These are phyloP conservation scores for Colletotrichum tropicicola DNA, from an alignment of 2,329 filamentous ascomycete species.

Conservation along the genomic window DNA sequence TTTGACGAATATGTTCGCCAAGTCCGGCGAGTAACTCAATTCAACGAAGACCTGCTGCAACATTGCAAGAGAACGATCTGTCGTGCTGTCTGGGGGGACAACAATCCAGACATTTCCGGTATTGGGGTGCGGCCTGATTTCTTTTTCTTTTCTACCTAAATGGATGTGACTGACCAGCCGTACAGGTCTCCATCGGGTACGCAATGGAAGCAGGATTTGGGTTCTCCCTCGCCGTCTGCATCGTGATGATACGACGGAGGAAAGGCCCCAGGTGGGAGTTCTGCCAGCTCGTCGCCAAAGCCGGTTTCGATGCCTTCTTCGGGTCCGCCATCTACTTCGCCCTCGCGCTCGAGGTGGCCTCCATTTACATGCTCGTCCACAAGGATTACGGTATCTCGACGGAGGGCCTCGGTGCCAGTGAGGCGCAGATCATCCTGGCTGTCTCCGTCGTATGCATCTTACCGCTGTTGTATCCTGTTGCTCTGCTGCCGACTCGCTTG, in stretches of 20 bases:
- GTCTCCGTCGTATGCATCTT: constrained; percentile 34
- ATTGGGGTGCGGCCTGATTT: background rate
- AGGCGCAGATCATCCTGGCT: constrained; percentile 33
- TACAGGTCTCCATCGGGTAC: background rate
- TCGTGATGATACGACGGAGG: background rate
- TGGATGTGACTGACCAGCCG: background rate
- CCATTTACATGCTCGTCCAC: constrained; percentile 31
- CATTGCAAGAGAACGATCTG: background rate
- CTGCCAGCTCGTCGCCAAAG: background rate
- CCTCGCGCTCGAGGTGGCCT: constrained; percentile 33
- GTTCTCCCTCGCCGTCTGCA: background rate
- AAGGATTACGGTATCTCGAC: constrained; percentile 37
- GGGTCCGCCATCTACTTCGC: constrained; percentile 28
- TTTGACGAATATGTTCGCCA: background rate
- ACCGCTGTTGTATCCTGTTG: constrained; percentile 34
- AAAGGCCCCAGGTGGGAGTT: constrained; percentile 21
- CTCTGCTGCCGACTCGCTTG: constrained; percentile 7
- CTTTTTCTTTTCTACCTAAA: background rate
- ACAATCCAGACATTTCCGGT: constrained; percentile 16
- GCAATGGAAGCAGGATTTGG: background rate
- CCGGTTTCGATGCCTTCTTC: constrained; percentile 7
- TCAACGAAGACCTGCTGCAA: background rate
- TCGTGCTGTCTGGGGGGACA: background rate
- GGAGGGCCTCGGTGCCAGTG: constrained; percentile 33
- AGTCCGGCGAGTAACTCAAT: background rate